Percentiles rank a stretch among this genome's conserved stretches.
Evolutionary conservation across 805 yeast species (phyloP).

Genomic region (Brettanomyces bruxellensis): DNA sequence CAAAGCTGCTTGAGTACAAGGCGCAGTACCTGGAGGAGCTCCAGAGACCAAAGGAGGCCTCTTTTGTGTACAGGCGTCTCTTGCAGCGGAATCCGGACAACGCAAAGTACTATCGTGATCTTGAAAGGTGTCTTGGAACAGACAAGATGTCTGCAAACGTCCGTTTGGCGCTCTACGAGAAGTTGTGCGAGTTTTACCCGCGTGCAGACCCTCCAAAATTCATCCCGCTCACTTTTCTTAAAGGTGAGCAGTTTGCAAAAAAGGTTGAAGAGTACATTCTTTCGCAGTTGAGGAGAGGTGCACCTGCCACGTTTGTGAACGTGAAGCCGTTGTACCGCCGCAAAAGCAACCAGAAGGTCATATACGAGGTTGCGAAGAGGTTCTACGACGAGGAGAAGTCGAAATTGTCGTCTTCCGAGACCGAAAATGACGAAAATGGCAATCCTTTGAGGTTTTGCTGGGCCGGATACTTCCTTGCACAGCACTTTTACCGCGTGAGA

Average conservation of each 20-base stretch:
- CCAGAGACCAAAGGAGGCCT: conserved; percentile 54
- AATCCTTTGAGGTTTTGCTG: conserved; percentile 47
- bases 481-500: conserved; percentile 55
- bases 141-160: conserved; percentile 20
- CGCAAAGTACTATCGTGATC: conserved; percentile 47
- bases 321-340: conserved; percentile 70
- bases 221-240: conserved; percentile 67
- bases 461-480: conserved; percentile 72
- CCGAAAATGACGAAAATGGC: conserved; percentile 3
- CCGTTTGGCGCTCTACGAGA: conserved; percentile 54
- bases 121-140: conserved; percentile 61
- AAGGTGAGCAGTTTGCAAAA: conserved; percentile 31
- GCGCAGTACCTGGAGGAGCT: conserved; percentile 56
- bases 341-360: conserved; percentile 27
- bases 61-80: conserved; percentile 55
- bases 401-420: neutral
- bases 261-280: conserved; percentile 48
- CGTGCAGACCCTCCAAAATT: conserved; percentile 71
- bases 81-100: conserved; percentile 84
- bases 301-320: conserved; percentile 83
- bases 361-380: conserved; percentile 46
- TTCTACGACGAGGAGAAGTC: conserved; percentile 28
- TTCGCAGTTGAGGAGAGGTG: conserved; percentile 63
- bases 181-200: conserved; percentile 65
- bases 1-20: conserved; percentile 45